Evolutionary conservation across 768 basidiomycete species (phyloP).

Genomic region (Boletus vermiculosoides): DNA sequence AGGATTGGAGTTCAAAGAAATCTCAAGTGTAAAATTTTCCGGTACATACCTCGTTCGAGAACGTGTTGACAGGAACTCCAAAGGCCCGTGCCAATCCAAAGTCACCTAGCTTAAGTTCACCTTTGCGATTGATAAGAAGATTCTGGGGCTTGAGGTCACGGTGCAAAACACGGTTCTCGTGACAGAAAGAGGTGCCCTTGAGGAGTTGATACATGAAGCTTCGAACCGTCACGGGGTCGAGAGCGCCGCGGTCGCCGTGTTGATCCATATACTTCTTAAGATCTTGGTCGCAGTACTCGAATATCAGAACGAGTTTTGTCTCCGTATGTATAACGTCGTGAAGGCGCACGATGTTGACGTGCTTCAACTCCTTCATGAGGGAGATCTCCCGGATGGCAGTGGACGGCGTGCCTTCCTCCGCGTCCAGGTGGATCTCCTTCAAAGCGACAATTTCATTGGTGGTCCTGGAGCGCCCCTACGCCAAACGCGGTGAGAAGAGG

Average conservation of each 20-base stretch:
- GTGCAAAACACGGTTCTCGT: conserved; percentile 97
- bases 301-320: conserved; percentile 95
- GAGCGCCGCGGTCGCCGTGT: conserved; percentile 91
- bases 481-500: conserved; percentile 1
- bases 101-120: conserved; percentile 95
- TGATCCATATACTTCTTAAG: conserved; percentile 99
- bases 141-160: conserved; percentile 99
- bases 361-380: conserved; percentile 99
- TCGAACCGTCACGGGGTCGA: conserved; percentile 83
- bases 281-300: conserved; percentile 98
- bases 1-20: conserved; percentile 3
- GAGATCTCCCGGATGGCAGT: conserved; percentile 99
- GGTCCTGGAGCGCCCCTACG: conserved; percentile 87
- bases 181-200: conserved; percentile 97
- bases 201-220: conserved; percentile 98
- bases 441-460: conserved; percentile 99
- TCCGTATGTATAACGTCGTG: conserved; percentile 99
- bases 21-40: not conserved
- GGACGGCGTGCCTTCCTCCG: conserved; percentile 97
- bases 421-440: conserved; percentile 99
- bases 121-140: conserved; percentile 93
- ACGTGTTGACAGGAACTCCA: conserved; percentile 98
- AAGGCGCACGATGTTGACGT: conserved; percentile 96
- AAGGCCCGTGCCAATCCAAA: conserved; percentile 97
- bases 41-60: conserved; percentile 82